These are phyloP conservation scores for Debaryomyces nepalensis DNA, from an alignment of 1,139 yeast species.

Conservation along the genomic window DNA sequence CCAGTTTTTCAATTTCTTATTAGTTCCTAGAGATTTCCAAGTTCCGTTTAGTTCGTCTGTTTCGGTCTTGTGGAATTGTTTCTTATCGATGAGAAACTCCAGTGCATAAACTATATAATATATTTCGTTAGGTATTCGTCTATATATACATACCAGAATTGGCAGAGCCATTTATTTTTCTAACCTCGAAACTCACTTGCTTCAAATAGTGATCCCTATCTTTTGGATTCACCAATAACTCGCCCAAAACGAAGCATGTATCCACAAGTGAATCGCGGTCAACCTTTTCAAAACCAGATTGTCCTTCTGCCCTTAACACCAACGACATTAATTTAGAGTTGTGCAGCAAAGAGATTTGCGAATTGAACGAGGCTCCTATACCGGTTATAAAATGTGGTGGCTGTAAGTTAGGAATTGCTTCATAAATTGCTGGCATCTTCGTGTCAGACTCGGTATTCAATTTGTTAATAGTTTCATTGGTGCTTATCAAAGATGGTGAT, in stretches of 20 bases:
- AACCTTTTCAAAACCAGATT: slow-evolving; percentile 56
- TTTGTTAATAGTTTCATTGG: slow-evolving; percentile 34
- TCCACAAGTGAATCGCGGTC: slow-evolving; percentile 45
- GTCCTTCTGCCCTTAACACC: slow-evolving; percentile 59
- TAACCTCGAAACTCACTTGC: slow-evolving; percentile 33
- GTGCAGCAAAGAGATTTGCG: slow-evolving; percentile 28
- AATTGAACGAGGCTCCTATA: slow-evolving; percentile 46
- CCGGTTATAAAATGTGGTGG: slow-evolving; percentile 67
- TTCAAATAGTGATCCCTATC: slow-evolving; percentile 27
- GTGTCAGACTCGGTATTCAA: slow-evolving; percentile 29
- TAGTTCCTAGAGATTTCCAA: slow-evolving; percentile 79
- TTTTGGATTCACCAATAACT: slow-evolving; percentile 20
- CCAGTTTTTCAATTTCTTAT: slow-evolving; percentile 83
- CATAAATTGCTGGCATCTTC: slow-evolving; percentile 14
- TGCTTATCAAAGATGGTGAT: slow-evolving; percentile 42
- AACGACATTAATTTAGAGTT: slow-evolving; percentile 27
- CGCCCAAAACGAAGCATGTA: slow-evolving; percentile 29
- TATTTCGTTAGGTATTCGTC: slow-evolving; percentile 5
- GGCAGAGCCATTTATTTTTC: slow-evolving; percentile 41
- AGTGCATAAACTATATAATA: slow-evolving; percentile 11
- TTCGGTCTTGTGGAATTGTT: slow-evolving; percentile 94
- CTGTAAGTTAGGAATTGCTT: slow-evolving; percentile 37
- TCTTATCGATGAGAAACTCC: slow-evolving; percentile 74
- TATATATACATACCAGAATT: slow-evolving; percentile 47
- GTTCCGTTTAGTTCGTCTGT: slow-evolving; percentile 90